Evolutionary conservation across 192 early-diverging fungal species (phyloP), one percentile per base, ranked within the genome.

Genomic region (Lobosporangium transversale): DNA sequence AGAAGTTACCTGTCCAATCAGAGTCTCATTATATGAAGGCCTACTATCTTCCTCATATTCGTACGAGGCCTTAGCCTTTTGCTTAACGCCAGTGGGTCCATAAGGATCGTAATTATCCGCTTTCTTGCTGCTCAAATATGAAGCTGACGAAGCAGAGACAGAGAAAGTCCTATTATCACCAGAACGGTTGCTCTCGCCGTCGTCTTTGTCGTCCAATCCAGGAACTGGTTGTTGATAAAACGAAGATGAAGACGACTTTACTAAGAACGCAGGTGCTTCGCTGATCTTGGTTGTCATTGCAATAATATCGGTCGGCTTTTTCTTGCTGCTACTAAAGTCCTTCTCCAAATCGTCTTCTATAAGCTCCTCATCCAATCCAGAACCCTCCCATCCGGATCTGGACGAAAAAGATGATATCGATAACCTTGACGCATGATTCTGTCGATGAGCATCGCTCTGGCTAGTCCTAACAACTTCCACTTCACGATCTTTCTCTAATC

Each of bases 211-310:
- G 35, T 75, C 70, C 50, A 75, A 21, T 21, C 65, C 73, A 21
- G 73, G 73, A 37, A 76, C 73, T 23, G 52, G 26, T 48, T 76
- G 73, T 36, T 67, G 57, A 58, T 76, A 76, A 21, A 76, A 76
- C 27, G 63, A 66, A 32, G 70, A 73, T 7, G 70, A 58, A 10
- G 40, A 51, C 17, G 68, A 47, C 1, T 15, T 24, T 20, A 30
- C 27, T 26, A 10, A n/a, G 43, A 64, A 44, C 20, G 24, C 40
- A 43, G 51, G 14, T 35, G 42, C n/a, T n/a, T n/a, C n/a, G n/a
- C n/a, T n/a, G n/a, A n/a, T n/a, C n/a, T n/a, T n/a, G n/a, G n/a
- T n/a, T n/a, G n/a, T n/a, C n/a, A n/a, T n/a, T n/a, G n/a, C 0
- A 1, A 44, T 33, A 48, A 33, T 6, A 45, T 21, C 45, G 10